Percentiles rank a stretch among this genome's conserved stretches.
These are phyloP conservation scores for Arachnomyces sp. DNA, from an alignment of 2,329 filamentous ascomycete genomes.

Conservation along the genomic window DNA sequence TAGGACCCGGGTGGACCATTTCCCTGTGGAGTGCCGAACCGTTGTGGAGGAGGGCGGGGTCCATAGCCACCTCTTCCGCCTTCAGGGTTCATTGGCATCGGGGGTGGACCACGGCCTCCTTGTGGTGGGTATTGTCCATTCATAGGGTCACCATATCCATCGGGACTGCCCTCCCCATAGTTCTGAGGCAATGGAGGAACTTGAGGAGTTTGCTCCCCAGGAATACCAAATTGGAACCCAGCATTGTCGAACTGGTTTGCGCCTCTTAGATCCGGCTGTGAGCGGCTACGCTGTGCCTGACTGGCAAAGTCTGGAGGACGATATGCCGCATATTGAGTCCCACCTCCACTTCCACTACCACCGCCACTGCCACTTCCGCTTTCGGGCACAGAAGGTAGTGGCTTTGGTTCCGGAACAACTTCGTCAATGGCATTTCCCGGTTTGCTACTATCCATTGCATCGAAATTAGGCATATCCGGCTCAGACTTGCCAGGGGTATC, in stretches of 20 bases:
- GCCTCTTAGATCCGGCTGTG: slow-evolving; percentile 40
- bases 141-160: slow-evolving; percentile 16
- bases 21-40: slow-evolving; percentile 8
- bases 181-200: slow-evolving; percentile 11
- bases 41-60: slow-evolving; percentile 4
- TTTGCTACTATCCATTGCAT: slow-evolving; percentile 40
- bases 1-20: slow-evolving; percentile 17
- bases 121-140: slow-evolving; percentile 12
- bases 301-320: slow-evolving; percentile 24
- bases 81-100: slow-evolving; percentile 8
- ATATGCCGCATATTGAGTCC: slow-evolving; percentile 30
- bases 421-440: slow-evolving; percentile 23
- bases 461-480: slow-evolving; percentile 58
- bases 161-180: slow-evolving; percentile 15
- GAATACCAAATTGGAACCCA: slow-evolving; percentile 67
- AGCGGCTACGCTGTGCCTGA: slow-evolving; percentile 30
- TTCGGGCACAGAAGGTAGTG: slow-evolving; percentile 16
- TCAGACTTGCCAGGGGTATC: slow-evolving; percentile 40
- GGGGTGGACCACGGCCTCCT: slow-evolving; percentile 9
- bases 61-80: slow-evolving; percentile 9
- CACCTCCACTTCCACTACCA: slow-evolving; percentile 12
- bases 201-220: slow-evolving; percentile 20
- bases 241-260: slow-evolving; percentile 38
- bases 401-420: slow-evolving; percentile 26
- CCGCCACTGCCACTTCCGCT: background rate